Evolutionary conservation across 805 yeast species (phyloP).

Genomic region (Metschnikowia reukaufii): DNA sequence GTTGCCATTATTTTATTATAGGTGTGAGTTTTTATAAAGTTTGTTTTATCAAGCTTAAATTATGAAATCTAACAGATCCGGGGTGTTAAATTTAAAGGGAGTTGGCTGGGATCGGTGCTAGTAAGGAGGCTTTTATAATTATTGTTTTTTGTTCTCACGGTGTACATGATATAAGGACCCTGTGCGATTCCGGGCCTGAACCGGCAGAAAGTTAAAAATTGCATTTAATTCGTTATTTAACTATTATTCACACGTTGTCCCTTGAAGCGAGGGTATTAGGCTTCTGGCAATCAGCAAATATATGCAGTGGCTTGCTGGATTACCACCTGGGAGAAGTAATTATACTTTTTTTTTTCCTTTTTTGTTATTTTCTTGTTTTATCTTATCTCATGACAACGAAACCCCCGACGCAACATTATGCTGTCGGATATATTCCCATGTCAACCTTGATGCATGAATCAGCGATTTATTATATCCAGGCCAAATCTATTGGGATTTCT

Average conservation of each 20-base stretch:
- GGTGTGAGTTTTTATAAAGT: not conserved
- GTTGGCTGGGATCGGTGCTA: too few relatives aligned
- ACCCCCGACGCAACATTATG: too few relatives aligned
- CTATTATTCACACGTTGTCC: not conserved
- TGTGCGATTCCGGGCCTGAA: constrained; percentile 1
- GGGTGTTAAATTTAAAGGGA: too few relatives aligned
- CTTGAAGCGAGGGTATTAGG: not conserved
- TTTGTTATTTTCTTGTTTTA: too few relatives aligned
- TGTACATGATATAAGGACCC: too few relatives aligned
- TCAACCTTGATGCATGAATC: too few relatives aligned
- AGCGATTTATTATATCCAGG: too few relatives aligned
- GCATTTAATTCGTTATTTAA: not conserved
- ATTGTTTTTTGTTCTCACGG: too few relatives aligned
- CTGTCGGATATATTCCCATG: too few relatives aligned
- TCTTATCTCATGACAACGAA: not conserved
- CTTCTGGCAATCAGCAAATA: not conserved
- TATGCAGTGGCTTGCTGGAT: not conserved
- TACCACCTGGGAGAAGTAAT: not conserved
- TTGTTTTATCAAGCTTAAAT: not conserved
- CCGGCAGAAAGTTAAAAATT: not conserved
- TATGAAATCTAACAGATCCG: too few relatives aligned
- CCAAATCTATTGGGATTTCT: not conserved
- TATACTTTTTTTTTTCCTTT: not conserved
- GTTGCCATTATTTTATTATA: constrained; percentile 51
- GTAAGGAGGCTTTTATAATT: too few relatives aligned